Evolutionary conservation across 2,329 filamentous ascomycete genomes (phyloP), one percentile per base, ranked within the genome.

Genomic region (Hirsutella minnesotensis): DNA sequence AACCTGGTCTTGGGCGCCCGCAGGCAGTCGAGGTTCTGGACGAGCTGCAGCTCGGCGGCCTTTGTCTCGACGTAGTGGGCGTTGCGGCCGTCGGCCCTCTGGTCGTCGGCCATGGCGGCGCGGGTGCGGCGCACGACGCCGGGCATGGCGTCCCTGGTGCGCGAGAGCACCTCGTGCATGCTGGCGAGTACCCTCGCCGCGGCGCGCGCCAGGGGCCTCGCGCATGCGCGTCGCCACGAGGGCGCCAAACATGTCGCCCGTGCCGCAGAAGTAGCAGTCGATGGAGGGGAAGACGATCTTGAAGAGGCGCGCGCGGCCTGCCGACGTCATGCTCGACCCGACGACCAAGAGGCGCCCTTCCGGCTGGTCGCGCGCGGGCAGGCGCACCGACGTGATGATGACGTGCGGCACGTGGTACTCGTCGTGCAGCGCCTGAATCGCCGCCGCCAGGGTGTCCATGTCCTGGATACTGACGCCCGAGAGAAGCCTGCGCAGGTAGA

Each of bases 231-330:
- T 86, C 1, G 95, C 79, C 57, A 87, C 88, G 38, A 98, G 72
- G 8, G 90, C 90, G 24, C 88, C 90, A 58, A 98, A 96, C 90
- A 98, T 95, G 67, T 98, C 92, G 38, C 92, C 92, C 0, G 94
- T 96, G 34, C 92, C 92, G 53, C 84, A 88, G 65, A 96, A 98
- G 70, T 92, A 95, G 64, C 88, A 86, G 57, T 95, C 85, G 46
- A 95, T 81, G 22, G 83, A 77, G 0, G 90, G 88, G 44, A 95
- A 86, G 44, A 84, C 79, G 55, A 96, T 81, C 55, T 83, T 81
- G 70, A 96, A 98, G 41, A 90, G 73, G n/a, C 92, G 81, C 0
- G 90, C 79, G 35, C 70, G 70, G 49, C 78, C 75, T 48, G 62
- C 67, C 38, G 70, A 75, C 43, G 70, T 73, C 57, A 80, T 81